phyloP scores from a whole-genome alignment of 2,329 filamentous ascomycete species.

The Cyphellophora attinorum region DNA sequence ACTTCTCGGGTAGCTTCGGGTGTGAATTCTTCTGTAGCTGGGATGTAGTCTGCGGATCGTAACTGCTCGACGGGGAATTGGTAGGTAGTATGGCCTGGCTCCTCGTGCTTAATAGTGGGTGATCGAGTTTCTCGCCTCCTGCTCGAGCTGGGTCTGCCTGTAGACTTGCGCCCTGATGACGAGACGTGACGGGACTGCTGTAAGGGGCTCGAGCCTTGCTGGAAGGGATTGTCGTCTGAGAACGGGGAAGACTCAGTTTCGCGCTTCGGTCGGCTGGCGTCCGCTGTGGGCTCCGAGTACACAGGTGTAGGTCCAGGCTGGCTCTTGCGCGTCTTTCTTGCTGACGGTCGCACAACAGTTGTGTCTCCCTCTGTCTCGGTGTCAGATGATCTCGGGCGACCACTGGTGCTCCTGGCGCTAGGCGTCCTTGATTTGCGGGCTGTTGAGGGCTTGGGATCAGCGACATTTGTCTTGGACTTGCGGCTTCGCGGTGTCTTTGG shows the following conservation, averaged over 20 bases:
- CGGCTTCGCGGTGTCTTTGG: conserved; percentile 40
- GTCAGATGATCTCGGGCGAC: conserved; percentile 45
- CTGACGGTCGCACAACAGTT: conserved; percentile 35
- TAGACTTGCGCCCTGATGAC: conserved; percentile 35
- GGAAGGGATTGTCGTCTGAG: conserved; percentile 85
- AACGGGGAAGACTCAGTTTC: conserved; percentile 56
- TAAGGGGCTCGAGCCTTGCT: conserved; percentile 67
- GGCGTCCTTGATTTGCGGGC: conserved; percentile 48
- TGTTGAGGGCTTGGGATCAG: conserved; percentile 25
- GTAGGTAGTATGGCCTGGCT: conserved; percentile 32
- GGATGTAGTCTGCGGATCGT: conserved; percentile 47
- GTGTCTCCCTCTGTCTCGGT: conserved; percentile 39
- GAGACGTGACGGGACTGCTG: conserved; percentile 38
- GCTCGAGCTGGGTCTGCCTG: conserved; percentile 14
- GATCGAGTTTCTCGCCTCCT: conserved; percentile 42
- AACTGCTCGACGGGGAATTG: conserved; percentile 14
- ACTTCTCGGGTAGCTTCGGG: conserved; percentile 80
- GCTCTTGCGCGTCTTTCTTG: conserved; percentile 43
- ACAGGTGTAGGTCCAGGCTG: conserved; percentile 25
- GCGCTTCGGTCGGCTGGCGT: conserved; percentile 32
- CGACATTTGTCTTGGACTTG: conserved; percentile 25
- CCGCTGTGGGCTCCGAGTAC: conserved; percentile 20
- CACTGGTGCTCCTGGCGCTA: conserved; percentile 37
- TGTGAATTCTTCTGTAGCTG: conserved; percentile 85
- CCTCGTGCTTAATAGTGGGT: conserved; percentile 39